Percentiles rank a stretch among this genome's conserved stretches.
Conservation (phyloP, 2,329 filamentous ascomycete species). For the Aspergillus unguis region DNA sequence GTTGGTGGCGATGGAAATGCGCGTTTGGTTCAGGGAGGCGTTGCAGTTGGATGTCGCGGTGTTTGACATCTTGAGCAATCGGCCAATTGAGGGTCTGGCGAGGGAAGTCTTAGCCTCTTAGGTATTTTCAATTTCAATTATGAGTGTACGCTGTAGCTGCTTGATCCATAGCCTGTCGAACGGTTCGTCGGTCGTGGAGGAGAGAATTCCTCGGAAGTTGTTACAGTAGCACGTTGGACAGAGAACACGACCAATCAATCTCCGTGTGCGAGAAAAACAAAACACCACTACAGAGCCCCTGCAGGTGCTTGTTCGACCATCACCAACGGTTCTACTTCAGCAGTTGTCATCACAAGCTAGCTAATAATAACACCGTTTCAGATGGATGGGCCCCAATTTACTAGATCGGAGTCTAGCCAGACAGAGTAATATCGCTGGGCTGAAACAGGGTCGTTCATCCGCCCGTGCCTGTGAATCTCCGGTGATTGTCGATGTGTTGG, state of each 20-base stretch:
- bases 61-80: background rate
- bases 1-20: background rate
- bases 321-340: too few species aligned
- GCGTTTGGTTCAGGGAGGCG: background rate
- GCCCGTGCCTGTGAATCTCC: background rate
- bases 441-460: conserved; percentile 16
- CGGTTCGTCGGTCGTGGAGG: too few species aligned
- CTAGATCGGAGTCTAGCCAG: background rate
- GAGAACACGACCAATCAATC: too few species aligned
- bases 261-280: too few species aligned
- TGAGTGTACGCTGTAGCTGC: background rate
- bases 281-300: too few species aligned
- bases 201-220: too few species aligned
- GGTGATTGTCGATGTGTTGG: conserved; percentile 1
- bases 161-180: too few species aligned
- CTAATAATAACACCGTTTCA: background rate
- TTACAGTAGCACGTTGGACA: too few species aligned
- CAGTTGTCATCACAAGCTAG: background rate
- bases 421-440: background rate
- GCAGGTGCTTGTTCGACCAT: too few species aligned
- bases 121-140: too few species aligned
- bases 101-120: too few species aligned
- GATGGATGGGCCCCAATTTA: conserved; percentile 3
- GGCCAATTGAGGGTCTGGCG: too few species aligned
- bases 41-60: background rate